Evolutionary conservation across 441 rosid genomes (phyloP), one percentile per base, ranked within the genome.

Genomic region (Raphanus hybrid): DNA sequence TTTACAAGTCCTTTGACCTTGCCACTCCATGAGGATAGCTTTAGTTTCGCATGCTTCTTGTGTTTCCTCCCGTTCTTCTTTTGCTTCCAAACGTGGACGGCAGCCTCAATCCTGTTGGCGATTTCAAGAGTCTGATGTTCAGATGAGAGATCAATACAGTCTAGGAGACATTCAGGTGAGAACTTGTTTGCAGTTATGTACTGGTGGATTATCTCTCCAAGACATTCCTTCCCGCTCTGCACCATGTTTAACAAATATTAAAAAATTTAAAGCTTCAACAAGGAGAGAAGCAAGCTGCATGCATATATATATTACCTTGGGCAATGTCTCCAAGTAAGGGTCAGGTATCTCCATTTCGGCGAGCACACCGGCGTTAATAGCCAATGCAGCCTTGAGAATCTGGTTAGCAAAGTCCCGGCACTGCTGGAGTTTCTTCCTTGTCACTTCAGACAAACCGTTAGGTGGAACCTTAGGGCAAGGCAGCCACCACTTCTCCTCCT

Each of bases 401-500:
- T 96, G 98, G 79, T 90, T 93, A 2, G 97, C 88, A 73, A 93
- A 92, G 79, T 96, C 98, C 76, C 93, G 85, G 45, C 92, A 92
- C 69, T 92, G 96, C 83, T 92, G 97, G 79, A 96, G 74, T 48
- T 85, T 88, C 87, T 92, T 93, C 81, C 97, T 90, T 0, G 88
- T 77, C 69, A 87, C 99, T 39, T 88, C 88, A 0, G 97, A 93
- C 82, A 96, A 79, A 37, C 99, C 97, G 61, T 85, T 85, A 58
- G 87, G 72, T 0, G 93, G 94, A 41, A 96, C 86, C 85, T 90
- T 96, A 0, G 98, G 99, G 71, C 94, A 93, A 0, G 98, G 99
- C 80, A 93, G 78, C 99, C 99, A 96, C 99, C 98, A 96, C 76
- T 96, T 96, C 54, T 96, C 99, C 80, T 96, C 97, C 87, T 96